These are phyloP conservation scores for Psilocybe subaeruginosa DNA, from an alignment of 768 basidiomycete genomes.

Conservation along the genomic window DNA sequence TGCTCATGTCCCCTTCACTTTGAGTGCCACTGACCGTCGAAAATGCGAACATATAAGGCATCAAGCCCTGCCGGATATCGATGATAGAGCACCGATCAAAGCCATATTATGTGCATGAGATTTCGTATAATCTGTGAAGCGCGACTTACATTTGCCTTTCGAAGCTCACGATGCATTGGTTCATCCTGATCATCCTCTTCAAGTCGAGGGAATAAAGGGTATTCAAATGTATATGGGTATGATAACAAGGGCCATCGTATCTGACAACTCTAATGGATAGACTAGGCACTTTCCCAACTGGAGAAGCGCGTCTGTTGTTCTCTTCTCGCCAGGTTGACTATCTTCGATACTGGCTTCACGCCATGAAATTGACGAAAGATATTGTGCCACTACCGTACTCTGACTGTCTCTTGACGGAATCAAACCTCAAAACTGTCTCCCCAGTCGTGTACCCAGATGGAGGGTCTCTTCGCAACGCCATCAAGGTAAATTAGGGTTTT, in stretches of 20 bases:
- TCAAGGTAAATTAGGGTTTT: conserved; percentile 49
- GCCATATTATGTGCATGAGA: conserved; percentile 53
- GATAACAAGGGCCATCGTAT: conserved; percentile 9
- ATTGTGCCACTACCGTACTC: conserved; percentile 77
- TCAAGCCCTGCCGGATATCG: conserved; percentile 55
- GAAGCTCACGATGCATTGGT: conserved; percentile 69
- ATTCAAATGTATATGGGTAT: conserved; percentile 73
- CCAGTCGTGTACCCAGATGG: conserved; percentile 60
- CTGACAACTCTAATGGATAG: background rate
- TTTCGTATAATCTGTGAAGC: background rate
- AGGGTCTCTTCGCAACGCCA: conserved; percentile 54
- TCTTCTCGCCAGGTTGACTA: conserved; percentile 88
- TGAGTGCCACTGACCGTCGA: background rate
- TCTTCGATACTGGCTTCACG: conserved; percentile 80
- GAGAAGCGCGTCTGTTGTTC: conserved; percentile 79
- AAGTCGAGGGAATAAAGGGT: conserved; percentile 63
- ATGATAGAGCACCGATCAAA: conserved; percentile 65
- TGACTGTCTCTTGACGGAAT: conserved; percentile 68
- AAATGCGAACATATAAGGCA: conserved; percentile 45
- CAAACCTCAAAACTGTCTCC: conserved; percentile 59
- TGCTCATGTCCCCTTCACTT: background rate
- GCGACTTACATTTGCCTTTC: background rate
- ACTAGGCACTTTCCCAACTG: conserved; percentile 66
- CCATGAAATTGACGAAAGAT: conserved; percentile 65
- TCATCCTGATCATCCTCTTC: conserved; percentile 73